Percentiles rank a stretch among this genome's conserved stretches.
Conservation (phyloP, 306 rosid genomes). For the Rubus parviflorus region DNA sequence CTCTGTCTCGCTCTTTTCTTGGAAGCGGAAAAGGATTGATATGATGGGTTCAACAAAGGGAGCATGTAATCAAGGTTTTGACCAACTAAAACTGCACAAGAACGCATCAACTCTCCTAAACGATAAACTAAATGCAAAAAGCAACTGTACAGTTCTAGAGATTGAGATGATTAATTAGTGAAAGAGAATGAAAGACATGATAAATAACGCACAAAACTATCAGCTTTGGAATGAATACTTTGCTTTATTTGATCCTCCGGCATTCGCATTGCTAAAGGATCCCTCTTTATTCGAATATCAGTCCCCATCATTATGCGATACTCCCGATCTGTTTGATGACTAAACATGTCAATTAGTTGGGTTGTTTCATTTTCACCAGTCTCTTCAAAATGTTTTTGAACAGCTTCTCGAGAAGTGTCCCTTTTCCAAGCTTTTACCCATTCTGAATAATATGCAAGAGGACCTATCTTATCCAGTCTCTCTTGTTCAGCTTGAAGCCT, state of each 20-base stretch:
- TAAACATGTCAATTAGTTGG: constrained; percentile 83
- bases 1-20: not conserved
- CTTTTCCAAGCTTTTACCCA: constrained; percentile 94
- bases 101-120: not conserved
- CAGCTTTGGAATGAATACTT: constrained; percentile 60
- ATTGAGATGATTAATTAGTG: constrained; percentile 19
- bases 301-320: constrained; percentile 99
- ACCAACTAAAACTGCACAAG: not conserved
- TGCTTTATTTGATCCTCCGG: constrained; percentile 92
- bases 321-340: constrained; percentile 83
- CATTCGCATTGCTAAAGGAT: constrained; percentile 97
- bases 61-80: constrained; percentile 2
- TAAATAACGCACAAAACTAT: constrained; percentile 30
- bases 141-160: not conserved
- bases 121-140: not conserved
- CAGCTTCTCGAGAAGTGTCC: constrained; percentile 81
- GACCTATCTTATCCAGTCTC: constrained; percentile 60
- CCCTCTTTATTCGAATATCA: constrained; percentile 78
- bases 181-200: constrained; percentile 16
- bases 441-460: constrained; percentile 82
- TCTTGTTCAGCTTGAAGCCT: constrained; percentile 91
- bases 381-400: constrained; percentile 89
- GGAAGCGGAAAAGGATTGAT: not conserved
- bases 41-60: not conserved
- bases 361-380: constrained; percentile 85